Evolutionary conservation across 106 monocot species (phyloP), one percentile per base, ranked within the genome.

Genomic region (Alisma plantagoaquatica): DNA sequence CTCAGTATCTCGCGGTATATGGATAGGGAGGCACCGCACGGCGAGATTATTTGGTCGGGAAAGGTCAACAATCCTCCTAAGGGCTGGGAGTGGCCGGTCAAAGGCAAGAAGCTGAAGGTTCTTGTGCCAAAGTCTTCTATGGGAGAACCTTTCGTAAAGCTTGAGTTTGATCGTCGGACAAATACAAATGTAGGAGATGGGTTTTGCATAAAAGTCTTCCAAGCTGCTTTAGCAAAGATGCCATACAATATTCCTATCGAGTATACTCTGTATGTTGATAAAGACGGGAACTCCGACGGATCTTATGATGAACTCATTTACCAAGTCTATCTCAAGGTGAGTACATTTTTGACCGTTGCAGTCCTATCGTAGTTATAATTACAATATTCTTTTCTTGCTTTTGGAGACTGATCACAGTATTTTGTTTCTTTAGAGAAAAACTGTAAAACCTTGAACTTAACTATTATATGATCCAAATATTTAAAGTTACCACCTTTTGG

Each of bases 311-410:
- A 54, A 31, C 29, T 54, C 1, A 17, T 31, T 20, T 17, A 1
- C 16, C 11, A 54, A 32, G 54, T 54, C 29, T 54, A 54, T 17
- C 6, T 31, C 29, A 54, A 54, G 30, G 54, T 54, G 31, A 54
- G 23, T 31, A 31, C 6, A 16, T 25, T 51, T 51, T 19, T 26
- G 3, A 8, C 51, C 16, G 3, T 27, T 51, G n/a, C n/a, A n/a
- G n/a, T n/a, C n/a, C n/a, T n/a, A n/a, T n/a, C n/a, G n/a, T n/a
- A n/a, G n/a, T n/a, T n/a, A n/a, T n/a, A n/a, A n/a, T n/a, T n/a
- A n/a, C n/a, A n/a, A n/a, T n/a, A n/a, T n/a, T n/a, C n/a, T n/a
- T n/a, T n/a, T n/a, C n/a, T n/a, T n/a, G n/a, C n/a, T n/a, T n/a
- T n/a, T n/a, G n/a, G n/a, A n/a, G n/a, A n/a, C n/a, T n/a, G n/a